Evolutionary conservation across 176 grass and related monocot genomes (phyloP), one percentile per base, ranked within the genome.

Genomic region (Juncus effusus): DNA sequence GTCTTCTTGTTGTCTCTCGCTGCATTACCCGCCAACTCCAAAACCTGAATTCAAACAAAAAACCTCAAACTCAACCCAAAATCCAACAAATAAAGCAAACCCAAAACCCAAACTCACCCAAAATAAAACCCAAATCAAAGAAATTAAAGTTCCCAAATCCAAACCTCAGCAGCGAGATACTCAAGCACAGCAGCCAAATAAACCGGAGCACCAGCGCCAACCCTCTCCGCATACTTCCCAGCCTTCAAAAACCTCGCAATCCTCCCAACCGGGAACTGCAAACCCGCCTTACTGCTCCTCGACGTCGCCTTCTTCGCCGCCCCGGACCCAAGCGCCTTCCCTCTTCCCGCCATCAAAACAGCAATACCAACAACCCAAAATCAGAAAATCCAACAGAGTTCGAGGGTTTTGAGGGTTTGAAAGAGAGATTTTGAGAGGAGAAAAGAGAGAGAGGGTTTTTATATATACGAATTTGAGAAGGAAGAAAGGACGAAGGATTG

Each of bases 1-100:
- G 86, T 90, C 83, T 99, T 99, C 87, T 96, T 96, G 84, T 96
- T 96, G 65, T 96, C 83, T 16, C 92, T 84, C 10, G 94, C 94
- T 0, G 94, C 94, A n/a, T 99, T 99, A 3, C 94, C 94, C 1
- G 94, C 89, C 15, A 99, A 60, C 75, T 99, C 94, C n/a, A 99
- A 65, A 54, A 99, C 94, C 94, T 99, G 56, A 5, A 7, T 0
- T 1, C 1, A 14, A 14, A 13, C 74, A 16, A 7, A 2, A 3
- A 2, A 72, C 0, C 19, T 28, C 19, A 28, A 28, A 28, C 19
- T 15, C 0, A 0, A 7, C 1, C 0, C 0, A 36, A 62, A 0
- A 5, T 16, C 53, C 2, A 2, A 28, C 0, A 42, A 3, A 14
- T 47, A 16, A 40, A 5, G 10, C 3, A 9, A 3, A 36, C 36